Conservation (phyloP, 73 alveolate species). For the Stentor roeselii region DNA sequence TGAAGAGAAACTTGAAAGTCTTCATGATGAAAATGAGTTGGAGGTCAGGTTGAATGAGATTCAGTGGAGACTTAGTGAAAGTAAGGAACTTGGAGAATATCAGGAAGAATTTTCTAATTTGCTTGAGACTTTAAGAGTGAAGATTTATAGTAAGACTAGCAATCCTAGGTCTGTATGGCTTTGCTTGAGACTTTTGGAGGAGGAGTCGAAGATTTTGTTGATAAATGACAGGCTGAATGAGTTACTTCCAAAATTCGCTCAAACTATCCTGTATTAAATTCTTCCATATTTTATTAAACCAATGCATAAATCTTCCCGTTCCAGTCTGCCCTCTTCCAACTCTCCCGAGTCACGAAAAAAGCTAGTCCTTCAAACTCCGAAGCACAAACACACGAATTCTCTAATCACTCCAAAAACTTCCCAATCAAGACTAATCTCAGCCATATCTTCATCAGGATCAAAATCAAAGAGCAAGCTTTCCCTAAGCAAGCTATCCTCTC, state of each 20-base stretch:
- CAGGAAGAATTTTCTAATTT: conserved; percentile 9
- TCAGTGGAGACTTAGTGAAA: conserved; percentile 1
- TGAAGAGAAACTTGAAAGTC: not conserved
- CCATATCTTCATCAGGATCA: too few relatives aligned
- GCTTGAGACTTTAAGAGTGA: not conserved
- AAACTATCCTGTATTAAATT: not conserved
- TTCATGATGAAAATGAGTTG: not conserved
- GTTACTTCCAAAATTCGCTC: not conserved
- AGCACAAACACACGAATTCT: not conserved
- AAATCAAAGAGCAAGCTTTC: not conserved
- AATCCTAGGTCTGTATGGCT: conserved; percentile 7
- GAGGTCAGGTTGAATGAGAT: not conserved
- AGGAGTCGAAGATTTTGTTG: not conserved
- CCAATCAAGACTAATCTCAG: not conserved
- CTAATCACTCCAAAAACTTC: not conserved
- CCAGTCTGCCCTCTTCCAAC: too few relatives aligned
- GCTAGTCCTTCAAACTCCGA: not conserved
- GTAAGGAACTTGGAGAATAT: not conserved
- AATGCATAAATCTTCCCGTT: too few relatives aligned
- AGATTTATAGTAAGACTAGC: not conserved
- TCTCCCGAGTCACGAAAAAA: not conserved
- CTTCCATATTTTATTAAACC: too few relatives aligned
- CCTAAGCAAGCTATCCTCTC: not conserved
- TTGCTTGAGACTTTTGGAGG: not conserved
- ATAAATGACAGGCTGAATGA: not conserved